A percentile compares a stretch with the other conserved stretches of the same genome.
These are phyloP conservation scores for Clathrus columnatus DNA, from an alignment of 768 basidiomycete species.

Conservation along the genomic window DNA sequence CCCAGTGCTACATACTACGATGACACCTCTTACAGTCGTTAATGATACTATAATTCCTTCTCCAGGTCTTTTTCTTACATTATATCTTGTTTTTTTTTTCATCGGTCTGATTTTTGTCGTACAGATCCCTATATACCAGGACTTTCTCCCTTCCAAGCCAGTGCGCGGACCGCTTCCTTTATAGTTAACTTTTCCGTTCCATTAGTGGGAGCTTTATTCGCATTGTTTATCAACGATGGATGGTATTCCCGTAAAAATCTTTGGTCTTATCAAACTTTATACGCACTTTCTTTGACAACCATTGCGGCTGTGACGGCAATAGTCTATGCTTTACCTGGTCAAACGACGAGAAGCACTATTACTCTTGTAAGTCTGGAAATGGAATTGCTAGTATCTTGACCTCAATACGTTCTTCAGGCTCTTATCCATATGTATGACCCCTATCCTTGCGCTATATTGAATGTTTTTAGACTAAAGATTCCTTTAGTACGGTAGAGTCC, in stretches of 20 bases:
- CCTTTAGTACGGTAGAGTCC: not conserved
- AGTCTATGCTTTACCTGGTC: not conserved
- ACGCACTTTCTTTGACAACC: not conserved
- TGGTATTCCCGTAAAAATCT: not conserved
- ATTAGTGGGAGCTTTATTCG: not conserved
- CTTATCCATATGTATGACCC: conserved; percentile 1
- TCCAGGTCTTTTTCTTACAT: no score
- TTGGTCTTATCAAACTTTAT: conserved; percentile 2
- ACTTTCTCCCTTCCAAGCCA: not conserved
- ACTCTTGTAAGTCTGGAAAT: not conserved
- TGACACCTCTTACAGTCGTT: not conserved
- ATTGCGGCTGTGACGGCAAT: not conserved
- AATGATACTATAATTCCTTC: conserved; percentile 1
- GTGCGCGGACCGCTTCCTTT: not conserved
- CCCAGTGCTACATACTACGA: no score
- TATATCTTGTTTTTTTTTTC: not conserved
- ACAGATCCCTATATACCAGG: not conserved
- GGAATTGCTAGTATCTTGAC: not conserved
- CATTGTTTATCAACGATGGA: not conserved
- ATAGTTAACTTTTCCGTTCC: not conserved
- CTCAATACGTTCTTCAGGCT: not conserved
- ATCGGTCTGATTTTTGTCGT: not conserved
- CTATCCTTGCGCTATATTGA: not conserved
- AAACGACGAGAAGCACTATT: conserved; percentile 1
- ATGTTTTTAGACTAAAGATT: not conserved